A percentile compares a stretch with the other conserved stretches of the same genome.
These are phyloP conservation scores for Bruguiera sexangula DNA, from an alignment of 345 rosid genomes.

Conservation along the genomic window DNA sequence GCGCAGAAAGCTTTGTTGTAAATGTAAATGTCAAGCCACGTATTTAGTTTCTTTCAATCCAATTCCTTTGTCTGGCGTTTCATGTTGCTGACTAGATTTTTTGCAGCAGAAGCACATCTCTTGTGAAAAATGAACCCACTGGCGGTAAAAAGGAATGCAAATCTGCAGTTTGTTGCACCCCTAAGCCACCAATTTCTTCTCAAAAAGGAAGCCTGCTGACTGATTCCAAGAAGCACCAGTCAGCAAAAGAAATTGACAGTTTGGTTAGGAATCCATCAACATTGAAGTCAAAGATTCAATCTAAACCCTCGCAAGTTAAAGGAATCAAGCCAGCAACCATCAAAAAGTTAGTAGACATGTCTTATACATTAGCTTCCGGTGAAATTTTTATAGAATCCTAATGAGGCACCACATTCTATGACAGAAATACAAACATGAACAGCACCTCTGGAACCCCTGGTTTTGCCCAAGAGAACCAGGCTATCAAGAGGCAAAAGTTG, in stretches of 20 bases:
- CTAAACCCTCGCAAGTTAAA: slow-evolving; percentile 50
- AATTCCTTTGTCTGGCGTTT: not conserved
- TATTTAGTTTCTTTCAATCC: no score
- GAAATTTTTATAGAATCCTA: slow-evolving; percentile 1
- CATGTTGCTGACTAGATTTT: slow-evolving; percentile 9
- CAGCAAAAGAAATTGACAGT: slow-evolving; percentile 61
- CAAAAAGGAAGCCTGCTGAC: slow-evolving; percentile 26
- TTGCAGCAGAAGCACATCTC: slow-evolving; percentile 14
- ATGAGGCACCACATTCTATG: not conserved
- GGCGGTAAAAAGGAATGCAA: slow-evolving; percentile 39
- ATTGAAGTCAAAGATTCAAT: slow-evolving; percentile 42
- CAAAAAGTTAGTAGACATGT: slow-evolving; percentile 34
- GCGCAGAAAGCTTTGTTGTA: no score
- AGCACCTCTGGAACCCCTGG: slow-evolving; percentile 39
- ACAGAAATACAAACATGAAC: slow-evolving; percentile 41
- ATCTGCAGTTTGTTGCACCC: slow-evolving; percentile 45
- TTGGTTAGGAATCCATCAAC: slow-evolving; percentile 55
- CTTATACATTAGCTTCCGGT: not conserved
- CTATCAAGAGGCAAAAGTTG: slow-evolving; percentile 92
- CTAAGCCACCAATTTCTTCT: slow-evolving; percentile 31
- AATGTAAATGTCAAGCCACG: no score
- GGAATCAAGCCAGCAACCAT: slow-evolving; percentile 34
- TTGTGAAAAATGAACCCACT: slow-evolving; percentile 21
- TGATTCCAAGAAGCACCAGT: slow-evolving; percentile 56
- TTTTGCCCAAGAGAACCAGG: slow-evolving; percentile 85